Conservation (phyloP, 306 rosid genomes). For the Potentilla sterilis region DNA sequence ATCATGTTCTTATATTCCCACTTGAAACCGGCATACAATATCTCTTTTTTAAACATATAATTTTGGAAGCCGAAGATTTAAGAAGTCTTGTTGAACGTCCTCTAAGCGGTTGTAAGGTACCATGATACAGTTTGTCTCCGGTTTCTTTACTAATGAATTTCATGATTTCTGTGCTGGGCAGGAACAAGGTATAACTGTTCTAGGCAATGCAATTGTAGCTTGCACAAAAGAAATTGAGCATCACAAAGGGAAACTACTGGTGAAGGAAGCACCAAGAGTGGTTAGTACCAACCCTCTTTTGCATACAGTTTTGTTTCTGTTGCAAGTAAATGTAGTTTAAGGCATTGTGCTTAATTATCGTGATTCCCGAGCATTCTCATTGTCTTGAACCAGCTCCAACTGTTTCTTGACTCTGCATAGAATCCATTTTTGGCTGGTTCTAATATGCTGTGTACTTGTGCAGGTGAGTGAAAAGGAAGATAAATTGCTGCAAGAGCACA, state of each 20-base stretch:
- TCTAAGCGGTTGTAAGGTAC: constrained; percentile 12
- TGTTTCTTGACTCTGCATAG: background rate
- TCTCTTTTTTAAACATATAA: background rate
- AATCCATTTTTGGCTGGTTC: constrained; percentile 8
- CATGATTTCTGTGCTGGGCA: constrained; percentile 28
- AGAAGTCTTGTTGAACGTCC: background rate
- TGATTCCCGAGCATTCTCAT: background rate
- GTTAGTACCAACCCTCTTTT: constrained; percentile 49
- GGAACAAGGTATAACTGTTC: constrained; percentile 93
- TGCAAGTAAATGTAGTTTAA: background rate
- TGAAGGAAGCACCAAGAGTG: constrained; percentile 89
- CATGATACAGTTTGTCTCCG: background rate
- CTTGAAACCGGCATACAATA: background rate
- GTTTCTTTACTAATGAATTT: background rate
- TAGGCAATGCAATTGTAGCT: constrained; percentile 59
- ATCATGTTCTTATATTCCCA: background rate
- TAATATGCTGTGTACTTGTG: constrained; percentile 30
- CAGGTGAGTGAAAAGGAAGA: constrained; percentile 95
- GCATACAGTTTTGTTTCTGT: constrained; percentile 7
- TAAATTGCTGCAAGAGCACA: constrained; percentile 76
- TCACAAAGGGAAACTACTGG: constrained; percentile 82
- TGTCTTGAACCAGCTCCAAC: background rate
- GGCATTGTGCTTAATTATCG: background rate
- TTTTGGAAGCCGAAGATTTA: background rate
- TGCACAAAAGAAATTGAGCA: constrained; percentile 78